phyloP scores from a whole-genome alignment of 805 yeast species.

The Candida peoriensis region DNA sequence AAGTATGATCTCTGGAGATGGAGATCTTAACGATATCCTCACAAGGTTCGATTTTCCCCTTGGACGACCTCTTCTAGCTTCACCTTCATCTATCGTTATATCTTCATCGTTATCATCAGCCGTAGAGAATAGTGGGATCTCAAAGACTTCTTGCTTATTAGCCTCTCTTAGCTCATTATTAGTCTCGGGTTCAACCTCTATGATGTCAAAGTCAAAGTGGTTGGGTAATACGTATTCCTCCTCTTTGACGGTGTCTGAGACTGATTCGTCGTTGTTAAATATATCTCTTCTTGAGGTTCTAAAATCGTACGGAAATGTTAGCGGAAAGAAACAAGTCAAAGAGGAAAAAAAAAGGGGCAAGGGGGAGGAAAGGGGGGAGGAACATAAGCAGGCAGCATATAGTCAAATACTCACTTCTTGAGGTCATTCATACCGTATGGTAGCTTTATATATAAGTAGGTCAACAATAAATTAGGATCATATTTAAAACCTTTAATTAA shows the following conservation, averaged over 20 bases:
- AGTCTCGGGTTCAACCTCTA: conserved; percentile 4
- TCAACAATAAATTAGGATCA: too few species aligned
- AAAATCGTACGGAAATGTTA: too few species aligned
- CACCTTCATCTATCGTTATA: conserved; percentile 3
- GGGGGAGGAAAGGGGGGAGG: too few species aligned
- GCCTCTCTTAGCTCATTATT: conserved; percentile 4
- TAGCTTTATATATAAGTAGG: too few species aligned
- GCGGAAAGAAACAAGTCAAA: too few species aligned
- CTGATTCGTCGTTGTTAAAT: conserved; percentile 12
- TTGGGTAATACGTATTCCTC: conserved; percentile 19
- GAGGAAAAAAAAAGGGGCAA: too few species aligned
- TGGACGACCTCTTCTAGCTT: conserved; percentile 12
- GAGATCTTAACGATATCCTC: conserved; percentile 19
- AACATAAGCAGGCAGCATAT: neutral
- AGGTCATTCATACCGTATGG: conserved; percentile 9
- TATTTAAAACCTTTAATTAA: too few species aligned
- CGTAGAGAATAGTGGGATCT: conserved; percentile 25
- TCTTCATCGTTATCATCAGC: conserved; percentile 9
- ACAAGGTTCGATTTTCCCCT: conserved; percentile 8
- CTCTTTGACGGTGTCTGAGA: conserved; percentile 1
- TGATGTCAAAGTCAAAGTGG: conserved; percentile 24
- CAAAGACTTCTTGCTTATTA: conserved; percentile 17
- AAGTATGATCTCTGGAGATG: conserved; percentile 18
- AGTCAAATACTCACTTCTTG: conserved; percentile 4
- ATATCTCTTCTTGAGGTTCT: conserved; percentile 22